phyloP scores from a whole-genome alignment of 1,284 basidiomycete species.

The Calocybe gambosa region DNA sequence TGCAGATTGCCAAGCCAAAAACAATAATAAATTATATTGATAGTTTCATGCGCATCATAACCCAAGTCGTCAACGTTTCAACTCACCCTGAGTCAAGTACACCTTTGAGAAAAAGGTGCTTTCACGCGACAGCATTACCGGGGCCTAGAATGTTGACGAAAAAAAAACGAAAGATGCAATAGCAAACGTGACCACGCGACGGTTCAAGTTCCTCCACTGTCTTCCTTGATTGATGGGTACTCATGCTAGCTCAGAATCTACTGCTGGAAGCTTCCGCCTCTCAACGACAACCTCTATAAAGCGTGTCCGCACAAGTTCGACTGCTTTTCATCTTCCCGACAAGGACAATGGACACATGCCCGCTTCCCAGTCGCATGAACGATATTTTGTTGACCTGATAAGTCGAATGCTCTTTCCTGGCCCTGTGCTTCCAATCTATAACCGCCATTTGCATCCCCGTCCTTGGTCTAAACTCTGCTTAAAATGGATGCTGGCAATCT shows the following conservation, averaged over 20 bases:
- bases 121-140: too few species aligned
- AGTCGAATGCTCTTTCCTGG: slow-evolving; percentile 6
- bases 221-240: slow-evolving; percentile 10
- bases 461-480: slow-evolving; percentile 24
- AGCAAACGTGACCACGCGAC: not conserved
- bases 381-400: slow-evolving; percentile 12
- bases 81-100: too few species aligned
- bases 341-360: slow-evolving; percentile 9
- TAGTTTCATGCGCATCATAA: too few species aligned
- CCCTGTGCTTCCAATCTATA: slow-evolving; percentile 1
- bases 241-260: slow-evolving; percentile 11
- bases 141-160: too few species aligned
- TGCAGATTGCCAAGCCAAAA: too few species aligned
- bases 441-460: slow-evolving; percentile 13
- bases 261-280: slow-evolving; percentile 33
- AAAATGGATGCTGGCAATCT: slow-evolving; percentile 31
- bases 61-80: too few species aligned
- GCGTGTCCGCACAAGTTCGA: slow-evolving; percentile 26
- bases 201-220: not conserved
- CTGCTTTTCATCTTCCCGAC: slow-evolving; percentile 16
- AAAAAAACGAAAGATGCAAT: too few species aligned
- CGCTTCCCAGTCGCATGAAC: slow-evolving; percentile 5
- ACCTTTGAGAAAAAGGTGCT: too few species aligned
- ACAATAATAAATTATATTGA: too few species aligned
- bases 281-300: slow-evolving; percentile 37